Evolutionary conservation across 2,329 filamentous ascomycete species (phyloP), one percentile per base, ranked within the genome.

Genomic region (Rhytidhysteron rufulum): DNA sequence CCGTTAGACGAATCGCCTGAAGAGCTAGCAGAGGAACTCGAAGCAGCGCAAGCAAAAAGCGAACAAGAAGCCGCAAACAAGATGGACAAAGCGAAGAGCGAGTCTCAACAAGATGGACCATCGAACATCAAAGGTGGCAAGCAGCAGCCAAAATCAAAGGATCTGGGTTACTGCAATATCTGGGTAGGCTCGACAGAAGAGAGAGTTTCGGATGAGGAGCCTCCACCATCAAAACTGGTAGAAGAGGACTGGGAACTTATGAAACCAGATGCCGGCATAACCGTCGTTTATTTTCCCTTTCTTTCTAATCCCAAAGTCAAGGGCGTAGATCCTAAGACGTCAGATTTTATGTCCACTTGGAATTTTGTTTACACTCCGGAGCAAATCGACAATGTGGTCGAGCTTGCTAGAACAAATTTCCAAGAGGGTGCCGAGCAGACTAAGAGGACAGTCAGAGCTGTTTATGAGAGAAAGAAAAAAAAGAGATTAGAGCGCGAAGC

Each of bases 331-430:
- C 93, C 93, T 0, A 82, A 83, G 18, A 79, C 78, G 2, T 86
- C 80, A 39, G 88, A 95, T 44, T 97, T 89, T 66, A 81, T 97
- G 72, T 88, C 82, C 51, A 98, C 93, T 0, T 98, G 93, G 93
- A 98, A 98, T 61, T 97, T 97, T 61, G 83, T 96, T 21, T 98
- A 97, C 64, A 94, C 86, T 2, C 84, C 89, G 0, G 83, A 93
- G 42, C 85, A 98, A 63, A 82, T 98, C 38, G 90, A 97, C 53
- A 79, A 80, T 19, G 88, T 95, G 0, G 85, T 95, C 2, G 75
- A 78, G 4, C 75, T 98, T 20, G 90, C 93, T 1, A 77, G 81
- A 40, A 88, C 88, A 9, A 98, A 98, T 65, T 98, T 88, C 52
- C 74, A 79, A 5, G 88, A 95, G 61, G 89, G 91, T 1, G 79